Evolutionary conservation across 2,329 filamentous ascomycete species (phyloP).

Genomic region (Fonsecaea multimorphosa): DNA sequence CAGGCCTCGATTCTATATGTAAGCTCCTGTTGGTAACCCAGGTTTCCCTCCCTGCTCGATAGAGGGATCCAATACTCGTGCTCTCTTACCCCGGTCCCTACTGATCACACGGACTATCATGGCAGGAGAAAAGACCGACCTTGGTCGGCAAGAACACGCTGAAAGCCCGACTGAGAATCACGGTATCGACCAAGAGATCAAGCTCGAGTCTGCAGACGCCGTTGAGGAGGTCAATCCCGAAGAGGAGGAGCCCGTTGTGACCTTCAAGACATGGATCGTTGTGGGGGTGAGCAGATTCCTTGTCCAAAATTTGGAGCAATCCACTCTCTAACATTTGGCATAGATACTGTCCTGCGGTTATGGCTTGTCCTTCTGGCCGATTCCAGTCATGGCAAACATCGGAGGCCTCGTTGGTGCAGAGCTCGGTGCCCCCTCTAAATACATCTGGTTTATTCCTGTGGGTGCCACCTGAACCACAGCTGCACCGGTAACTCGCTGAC

Average conservation of each 20-base stretch:
- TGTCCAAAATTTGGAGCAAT: neutral
- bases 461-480: neutral
- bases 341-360: conserved; percentile 31
- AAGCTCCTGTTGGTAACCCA: neutral
- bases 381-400: conserved; percentile 29
- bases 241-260: conserved; percentile 36
- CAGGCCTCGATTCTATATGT: neutral
- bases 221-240: neutral
- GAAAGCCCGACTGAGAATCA: neutral
- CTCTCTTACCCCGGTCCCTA: neutral
- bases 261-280: conserved; percentile 42
- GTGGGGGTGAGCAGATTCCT: conserved; percentile 30
- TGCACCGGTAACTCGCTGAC: neutral
- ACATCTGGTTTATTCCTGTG: conserved; percentile 28
- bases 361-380: conserved; percentile 30
- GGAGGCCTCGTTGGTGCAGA: conserved; percentile 18
- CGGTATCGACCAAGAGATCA: neutral
- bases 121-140: neutral
- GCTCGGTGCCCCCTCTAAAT: conserved; percentile 13
- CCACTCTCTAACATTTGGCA: neutral
- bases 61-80: neutral
- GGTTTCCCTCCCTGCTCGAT: neutral
- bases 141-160: neutral
- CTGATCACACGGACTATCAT: neutral
- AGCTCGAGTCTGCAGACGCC: neutral